Conservation (phyloP, 2,329 filamentous ascomycete species). For the Xylariaceae sp. region DNA sequence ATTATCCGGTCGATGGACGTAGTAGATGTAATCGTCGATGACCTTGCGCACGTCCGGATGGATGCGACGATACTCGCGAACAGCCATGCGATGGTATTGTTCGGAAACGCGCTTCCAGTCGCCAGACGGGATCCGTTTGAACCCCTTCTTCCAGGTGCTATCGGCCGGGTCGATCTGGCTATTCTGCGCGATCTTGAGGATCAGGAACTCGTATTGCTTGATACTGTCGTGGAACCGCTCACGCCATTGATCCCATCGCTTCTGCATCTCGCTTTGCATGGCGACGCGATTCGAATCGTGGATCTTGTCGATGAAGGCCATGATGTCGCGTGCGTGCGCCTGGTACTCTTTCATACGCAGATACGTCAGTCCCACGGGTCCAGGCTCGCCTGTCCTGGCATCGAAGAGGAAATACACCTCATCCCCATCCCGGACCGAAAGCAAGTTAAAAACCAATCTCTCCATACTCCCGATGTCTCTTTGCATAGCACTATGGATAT, state of each 20-base stretch:
- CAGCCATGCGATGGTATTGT: conserved; percentile 17
- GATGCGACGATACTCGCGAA: conserved; percentile 19
- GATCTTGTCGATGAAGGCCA: background rate
- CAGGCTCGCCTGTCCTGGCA: background rate
- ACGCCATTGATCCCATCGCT: conserved; percentile 4
- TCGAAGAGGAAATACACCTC: too few species aligned
- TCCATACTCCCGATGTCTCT: conserved; percentile 20
- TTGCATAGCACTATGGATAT: conserved; percentile 7
- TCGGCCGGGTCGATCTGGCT: conserved; percentile 6
- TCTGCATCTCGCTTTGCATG: too few species aligned
- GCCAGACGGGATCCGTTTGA: conserved; percentile 21
- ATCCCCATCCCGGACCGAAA: conserved; percentile 1
- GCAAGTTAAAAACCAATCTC: conserved; percentile 22
- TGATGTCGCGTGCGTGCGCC: background rate
- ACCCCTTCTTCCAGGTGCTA: conserved; percentile 12
- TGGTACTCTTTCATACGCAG: background rate
- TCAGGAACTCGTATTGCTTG: conserved; percentile 9
- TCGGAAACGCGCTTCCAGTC: conserved; percentile 17
- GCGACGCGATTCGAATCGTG: too few species aligned
- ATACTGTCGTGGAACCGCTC: background rate
- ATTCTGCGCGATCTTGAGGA: conserved; percentile 4
- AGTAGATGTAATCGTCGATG: conserved; percentile 20
- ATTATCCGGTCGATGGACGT: background rate
- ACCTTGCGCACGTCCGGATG: conserved; percentile 21
- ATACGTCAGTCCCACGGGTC: background rate